Base-by-base conservation (phyloP, 371 early-diverging fungal species). In the Cokeromyces recurvatus region DNA sequence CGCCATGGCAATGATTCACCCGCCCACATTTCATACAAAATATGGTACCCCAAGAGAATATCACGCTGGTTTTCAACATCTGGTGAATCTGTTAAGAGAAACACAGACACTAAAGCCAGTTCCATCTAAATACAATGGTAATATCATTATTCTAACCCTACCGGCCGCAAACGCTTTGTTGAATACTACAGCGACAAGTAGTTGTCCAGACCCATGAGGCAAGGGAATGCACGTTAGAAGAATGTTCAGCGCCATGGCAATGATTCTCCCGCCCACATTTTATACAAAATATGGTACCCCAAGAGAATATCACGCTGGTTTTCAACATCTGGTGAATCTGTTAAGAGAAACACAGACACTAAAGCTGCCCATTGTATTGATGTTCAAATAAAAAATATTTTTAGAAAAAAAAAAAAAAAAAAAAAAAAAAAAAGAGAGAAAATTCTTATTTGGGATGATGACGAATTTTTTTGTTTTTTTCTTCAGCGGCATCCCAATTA, bases 1-100 rank as follows among this genome's bases (percentile, higher is more conserved):
- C 44, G 44, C 44, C 44, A 43, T 43, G 44, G 44, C 44, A 43
- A 43, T 43, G 44, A 43, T 43, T 43, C 44, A 34, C 44, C n/a
- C 44, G 35, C 34, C 35, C 34, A 32, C 34, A 43, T 43, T 43
- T 43, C n/a, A n/a, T n/a, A n/a, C n/a, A n/a, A n/a, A n/a, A n/a
- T n/a, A n/a, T 34, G 44, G 44, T 34, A 14, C 44, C 44, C 35
- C 34, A 43, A 43, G 34, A 43, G 44, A 43, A 43, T 43, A 43
- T 43, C 35, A 43, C 44, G 44, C 44, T 43, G 44, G 46, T 46
- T 46, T 46, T 46, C 46, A 46, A 36, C 36, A 46, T 36, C 46
- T 43, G 35, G 4, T 34, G 44, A 43, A 43, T 43, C 44, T 43
- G 44, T 43, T 43, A n/a, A n/a, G n/a, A n/a, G n/a, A n/a, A n/a